Evolutionary conservation across 148 eudicot genomes (phyloP).

Genomic region (Camellia sinensis): DNA sequence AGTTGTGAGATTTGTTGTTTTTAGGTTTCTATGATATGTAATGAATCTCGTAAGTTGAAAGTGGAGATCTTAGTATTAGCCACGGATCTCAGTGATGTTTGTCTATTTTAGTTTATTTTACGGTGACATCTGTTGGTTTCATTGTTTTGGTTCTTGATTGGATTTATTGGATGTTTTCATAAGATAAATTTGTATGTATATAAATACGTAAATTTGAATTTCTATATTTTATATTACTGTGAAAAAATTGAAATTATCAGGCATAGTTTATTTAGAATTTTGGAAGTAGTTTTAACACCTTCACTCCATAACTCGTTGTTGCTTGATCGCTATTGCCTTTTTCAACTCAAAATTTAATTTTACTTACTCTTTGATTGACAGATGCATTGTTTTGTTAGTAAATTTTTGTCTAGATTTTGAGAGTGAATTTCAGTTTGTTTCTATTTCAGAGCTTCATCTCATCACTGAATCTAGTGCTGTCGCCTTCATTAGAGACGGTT

Average conservation of each 20-base stretch:
- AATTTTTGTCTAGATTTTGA: not conserved
- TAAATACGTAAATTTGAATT: not conserved
- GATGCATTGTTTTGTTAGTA: not conserved
- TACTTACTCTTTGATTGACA: not conserved
- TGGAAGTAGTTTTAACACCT: not conserved
- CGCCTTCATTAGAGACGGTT: conserved; percentile 21
- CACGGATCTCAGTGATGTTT: not conserved
- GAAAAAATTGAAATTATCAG: not conserved
- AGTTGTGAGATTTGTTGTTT: not conserved
- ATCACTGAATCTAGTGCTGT: conserved; percentile 6
- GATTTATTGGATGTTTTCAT: not conserved
- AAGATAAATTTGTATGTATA: not conserved
- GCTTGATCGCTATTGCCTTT: not conserved
- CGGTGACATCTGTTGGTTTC: not conserved
- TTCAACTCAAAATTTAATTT: not conserved
- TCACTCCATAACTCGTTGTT: not conserved
- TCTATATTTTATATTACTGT: not conserved
- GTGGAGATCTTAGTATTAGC: not conserved
- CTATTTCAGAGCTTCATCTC: conserved; percentile 31
- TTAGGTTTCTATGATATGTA: not conserved
- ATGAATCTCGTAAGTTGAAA: not conserved
- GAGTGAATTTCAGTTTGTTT: not conserved
- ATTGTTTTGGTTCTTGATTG: not conserved
- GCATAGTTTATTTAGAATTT: not conserved
- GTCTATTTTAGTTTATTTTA: not conserved